These are phyloP conservation scores for Ustilago xerochloae DNA, from an alignment of 1,284 basidiomycete species.

Conservation along the genomic window DNA sequence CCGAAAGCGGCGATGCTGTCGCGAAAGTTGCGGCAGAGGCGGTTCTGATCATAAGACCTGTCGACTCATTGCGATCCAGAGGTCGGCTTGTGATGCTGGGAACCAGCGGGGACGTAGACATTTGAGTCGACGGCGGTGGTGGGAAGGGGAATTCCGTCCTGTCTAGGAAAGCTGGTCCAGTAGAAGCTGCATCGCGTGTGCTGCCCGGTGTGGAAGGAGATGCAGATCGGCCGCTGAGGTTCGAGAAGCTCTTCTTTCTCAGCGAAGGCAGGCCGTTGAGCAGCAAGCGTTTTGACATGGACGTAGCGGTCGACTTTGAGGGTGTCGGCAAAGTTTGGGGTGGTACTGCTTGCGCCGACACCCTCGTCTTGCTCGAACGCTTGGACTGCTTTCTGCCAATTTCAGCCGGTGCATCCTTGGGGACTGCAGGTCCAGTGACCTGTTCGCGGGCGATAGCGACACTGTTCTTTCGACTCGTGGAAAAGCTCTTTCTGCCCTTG, in stretches of 20 bases:
- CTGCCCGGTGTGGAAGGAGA: constrained; percentile 25
- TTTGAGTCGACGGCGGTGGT: constrained; percentile 7
- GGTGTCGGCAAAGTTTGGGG: constrained; percentile 5
- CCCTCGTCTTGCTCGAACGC: constrained; percentile 24
- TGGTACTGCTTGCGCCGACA: constrained; percentile 2
- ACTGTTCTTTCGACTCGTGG: constrained; percentile 41
- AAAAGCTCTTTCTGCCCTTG: constrained; percentile 38
- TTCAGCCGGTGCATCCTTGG: constrained; percentile 8
- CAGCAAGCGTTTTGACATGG: constrained; percentile 26
- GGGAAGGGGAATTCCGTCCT: constrained; percentile 36
- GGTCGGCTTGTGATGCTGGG: constrained; percentile 10
- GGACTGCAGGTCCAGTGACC: not conserved
- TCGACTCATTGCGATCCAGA: not conserved
- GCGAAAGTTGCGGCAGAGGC: constrained; percentile 9
- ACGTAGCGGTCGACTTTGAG: constrained; percentile 10
- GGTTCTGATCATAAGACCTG: constrained; percentile 10
- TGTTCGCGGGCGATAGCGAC: constrained; percentile 16
- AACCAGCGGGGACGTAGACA: constrained; percentile 7
- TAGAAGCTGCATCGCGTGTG: constrained; percentile 11
- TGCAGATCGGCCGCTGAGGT: constrained; percentile 19
- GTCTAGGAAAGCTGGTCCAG: constrained; percentile 13
- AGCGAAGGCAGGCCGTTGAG: constrained; percentile 32
- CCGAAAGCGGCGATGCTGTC: not conserved
- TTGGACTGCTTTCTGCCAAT: constrained; percentile 11
- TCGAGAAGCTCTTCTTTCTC: constrained; percentile 54